A percentile compares a stretch with the other conserved stretches of the same genome.
phyloP scores from a whole-genome alignment of 345 rosid species.

The Salix brachista region DNA sequence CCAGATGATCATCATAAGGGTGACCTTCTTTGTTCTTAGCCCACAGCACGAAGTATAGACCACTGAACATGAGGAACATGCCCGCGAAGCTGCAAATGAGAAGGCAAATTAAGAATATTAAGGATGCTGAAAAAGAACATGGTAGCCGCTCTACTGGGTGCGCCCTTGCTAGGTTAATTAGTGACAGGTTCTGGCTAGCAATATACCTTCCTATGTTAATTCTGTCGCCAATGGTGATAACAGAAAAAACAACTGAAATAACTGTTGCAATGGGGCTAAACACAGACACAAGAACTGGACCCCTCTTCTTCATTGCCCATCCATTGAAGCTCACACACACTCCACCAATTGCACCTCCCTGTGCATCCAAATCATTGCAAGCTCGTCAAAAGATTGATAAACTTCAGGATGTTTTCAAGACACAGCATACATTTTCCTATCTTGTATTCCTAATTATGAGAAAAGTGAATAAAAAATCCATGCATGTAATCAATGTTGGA shows the following conservation, averaged over 20 bases:
- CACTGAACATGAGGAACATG: slow-evolving; percentile 75
- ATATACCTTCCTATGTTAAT: slow-evolving; percentile 65
- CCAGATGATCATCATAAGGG: slow-evolving; percentile 22
- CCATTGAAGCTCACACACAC: slow-evolving; percentile 77
- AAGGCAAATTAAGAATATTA: neutral
- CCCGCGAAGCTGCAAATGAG: slow-evolving; percentile 60
- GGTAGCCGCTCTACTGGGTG: neutral
- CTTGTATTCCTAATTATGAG: neutral
- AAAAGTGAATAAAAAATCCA: neutral
- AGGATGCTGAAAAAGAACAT: neutral
- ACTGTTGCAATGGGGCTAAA: slow-evolving; percentile 76
- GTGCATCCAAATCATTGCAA: slow-evolving; percentile 5
- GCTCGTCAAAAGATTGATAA: neutral
- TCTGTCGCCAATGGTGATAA: slow-evolving; percentile 54
- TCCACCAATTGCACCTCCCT: slow-evolving; percentile 70
- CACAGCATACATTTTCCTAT: neutral
- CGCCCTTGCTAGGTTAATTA: neutral
- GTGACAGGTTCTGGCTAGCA: neutral
- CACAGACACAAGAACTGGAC: slow-evolving; percentile 83
- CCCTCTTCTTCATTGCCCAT: slow-evolving; percentile 91
- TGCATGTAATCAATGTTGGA: neutral
- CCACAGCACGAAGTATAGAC: slow-evolving; percentile 84
- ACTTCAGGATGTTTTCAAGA: neutral
- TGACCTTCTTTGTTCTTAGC: slow-evolving; percentile 76
- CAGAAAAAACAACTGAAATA: slow-evolving; percentile 56